Evolutionary conservation across 345 rosid genomes (phyloP), one percentile per base, ranked within the genome.

Genomic region (Pugionium dolabratum): DNA sequence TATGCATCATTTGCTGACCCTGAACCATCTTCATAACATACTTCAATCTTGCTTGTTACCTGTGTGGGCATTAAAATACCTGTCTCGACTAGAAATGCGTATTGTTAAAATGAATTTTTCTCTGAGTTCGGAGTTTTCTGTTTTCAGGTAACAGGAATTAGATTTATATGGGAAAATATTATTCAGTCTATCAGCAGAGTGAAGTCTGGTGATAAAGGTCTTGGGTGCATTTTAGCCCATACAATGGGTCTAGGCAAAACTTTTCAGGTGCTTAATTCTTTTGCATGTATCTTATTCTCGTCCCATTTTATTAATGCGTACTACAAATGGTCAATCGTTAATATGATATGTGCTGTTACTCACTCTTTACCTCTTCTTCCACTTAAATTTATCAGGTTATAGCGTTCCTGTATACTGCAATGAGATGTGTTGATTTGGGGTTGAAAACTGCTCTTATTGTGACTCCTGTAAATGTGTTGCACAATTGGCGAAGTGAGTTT

Each of bases 241-340:
- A 95, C 94, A 58, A 95, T 95, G 99, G 99, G 99, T 68, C 94
- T 95, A 41, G 99, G 99, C 52, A 95, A 95, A 89, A 95, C 99
- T 59, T 81, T 95, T 69, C 99, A 95, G 95, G 99, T 95, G 82
- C 64, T 66, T 34, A 8, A 52, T 52, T 65, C 27, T 61, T 51
- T 71, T 59, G n/a, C 49, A 61, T 53, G 29, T 42, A 54, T 54
- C 52, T 33, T 67, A 45, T 59, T 26, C 18, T 18, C 29, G 3
- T 60, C 49, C 50, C 27, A 30, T 28, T 45, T 11, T 62, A 36
- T 50, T 7, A 47, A 1, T 30, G 48, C 66, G 42, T 40, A 44
- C 54, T 51, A 44, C 9, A 51, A 33, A 29, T 52, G 33, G 52
- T 28, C 32, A 35, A 43, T 56, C 1, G 62, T 37, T 51, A 41